phyloP scores from a whole-genome alignment of 495 filamentous ascomycete genomes.

The Hypoxylon lenormandii region DNA sequence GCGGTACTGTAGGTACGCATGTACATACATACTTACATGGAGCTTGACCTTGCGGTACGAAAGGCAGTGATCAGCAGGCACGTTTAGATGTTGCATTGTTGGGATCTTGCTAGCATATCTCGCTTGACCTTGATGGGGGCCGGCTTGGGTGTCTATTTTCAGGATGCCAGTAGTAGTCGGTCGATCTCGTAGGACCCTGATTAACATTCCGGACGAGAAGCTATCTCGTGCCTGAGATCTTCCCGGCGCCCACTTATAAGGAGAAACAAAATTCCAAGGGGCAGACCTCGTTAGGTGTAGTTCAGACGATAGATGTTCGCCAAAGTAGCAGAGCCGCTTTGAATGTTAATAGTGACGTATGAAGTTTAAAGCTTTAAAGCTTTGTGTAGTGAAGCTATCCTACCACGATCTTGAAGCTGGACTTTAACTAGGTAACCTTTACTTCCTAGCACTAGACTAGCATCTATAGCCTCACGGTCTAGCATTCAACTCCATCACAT shows the following conservation, averaged over 20 bases:
- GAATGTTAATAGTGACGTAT: constrained; percentile 19
- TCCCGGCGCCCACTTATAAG: constrained; percentile 20
- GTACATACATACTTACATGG: background rate
- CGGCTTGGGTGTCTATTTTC: constrained; percentile 34
- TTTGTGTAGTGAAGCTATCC: constrained; percentile 11
- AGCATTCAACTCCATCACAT: too few species aligned
- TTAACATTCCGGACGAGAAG: constrained; percentile 27
- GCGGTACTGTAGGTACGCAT: constrained; percentile 17
- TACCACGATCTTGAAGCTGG: too few species aligned
- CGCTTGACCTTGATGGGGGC: constrained; percentile 25
- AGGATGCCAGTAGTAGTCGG: constrained; percentile 35
- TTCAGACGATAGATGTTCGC: background rate
- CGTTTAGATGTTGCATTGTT: constrained; percentile 45
- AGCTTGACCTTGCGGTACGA: constrained; percentile 15
- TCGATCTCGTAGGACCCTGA: constrained; percentile 21
- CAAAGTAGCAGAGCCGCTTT: background rate
- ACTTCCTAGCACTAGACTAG: too few species aligned
- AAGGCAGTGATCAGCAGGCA: constrained; percentile 42
- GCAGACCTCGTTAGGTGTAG: background rate
- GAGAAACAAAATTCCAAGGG: constrained; percentile 32
- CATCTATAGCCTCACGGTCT: too few species aligned
- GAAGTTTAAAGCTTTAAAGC: too few species aligned
- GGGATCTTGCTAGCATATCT: constrained; percentile 46
- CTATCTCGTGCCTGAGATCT: constrained; percentile 2
- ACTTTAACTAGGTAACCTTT: too few species aligned